Percentiles rank a stretch among this genome's conserved stretches.
These are phyloP conservation scores for Datura wrightii DNA, from an alignment of 257 asterid genomes.

Conservation along the genomic window DNA sequence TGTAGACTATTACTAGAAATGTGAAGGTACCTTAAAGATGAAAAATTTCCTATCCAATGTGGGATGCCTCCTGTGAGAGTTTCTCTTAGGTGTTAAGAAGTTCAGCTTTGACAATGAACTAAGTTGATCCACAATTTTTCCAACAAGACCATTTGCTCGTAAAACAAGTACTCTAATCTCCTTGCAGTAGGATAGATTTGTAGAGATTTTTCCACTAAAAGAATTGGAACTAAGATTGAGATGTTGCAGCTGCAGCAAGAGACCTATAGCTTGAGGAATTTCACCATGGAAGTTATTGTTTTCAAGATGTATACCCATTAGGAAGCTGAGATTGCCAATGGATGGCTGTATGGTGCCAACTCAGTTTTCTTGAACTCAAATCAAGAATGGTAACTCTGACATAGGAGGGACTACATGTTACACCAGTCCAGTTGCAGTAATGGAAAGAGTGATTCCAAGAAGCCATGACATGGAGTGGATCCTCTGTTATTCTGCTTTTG, in stretches of 20 bases:
- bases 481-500: neutral
- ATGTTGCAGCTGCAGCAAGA: conserved; percentile 28
- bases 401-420: conserved; percentile 25
- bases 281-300: conserved; percentile 34
- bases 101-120: conserved; percentile 26
- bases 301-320: conserved; percentile 21
- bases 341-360: conserved; percentile 33
- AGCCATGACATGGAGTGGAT: neutral
- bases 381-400: conserved; percentile 34
- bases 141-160: conserved; percentile 18
- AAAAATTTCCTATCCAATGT: conserved; percentile 34
- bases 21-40: neutral
- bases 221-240: conserved; percentile 35
- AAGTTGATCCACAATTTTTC: conserved; percentile 29
- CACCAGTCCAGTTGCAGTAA: conserved; percentile 42
- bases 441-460: conserved; percentile 35
- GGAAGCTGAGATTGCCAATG: conserved; percentile 37
- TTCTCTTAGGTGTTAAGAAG: neutral
- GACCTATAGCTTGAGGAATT: conserved; percentile 43
- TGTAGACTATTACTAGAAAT: conserved; percentile 7
- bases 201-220: conserved; percentile 32
- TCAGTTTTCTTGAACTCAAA: conserved; percentile 11
- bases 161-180: conserved; percentile 38
- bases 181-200: conserved; percentile 33
- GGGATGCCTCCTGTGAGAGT: conserved; percentile 39